Evolutionary conservation across 2,329 filamentous ascomycete species (phyloP).

Genomic region (Diaporthe sp.): DNA sequence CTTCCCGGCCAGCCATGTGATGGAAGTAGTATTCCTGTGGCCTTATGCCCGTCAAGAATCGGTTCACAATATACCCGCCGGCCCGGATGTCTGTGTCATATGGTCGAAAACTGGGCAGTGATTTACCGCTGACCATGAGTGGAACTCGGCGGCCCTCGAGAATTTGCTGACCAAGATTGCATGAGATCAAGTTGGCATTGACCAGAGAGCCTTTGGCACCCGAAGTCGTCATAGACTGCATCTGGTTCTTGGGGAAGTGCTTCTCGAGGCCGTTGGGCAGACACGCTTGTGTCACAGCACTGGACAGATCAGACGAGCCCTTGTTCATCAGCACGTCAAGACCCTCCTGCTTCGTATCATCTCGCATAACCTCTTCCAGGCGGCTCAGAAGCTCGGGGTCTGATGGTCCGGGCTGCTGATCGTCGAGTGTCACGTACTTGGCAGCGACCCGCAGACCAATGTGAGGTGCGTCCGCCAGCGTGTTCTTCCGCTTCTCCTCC

Average conservation of each 20-base stretch:
- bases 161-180: conserved; percentile 96
- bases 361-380: conserved; percentile 89
- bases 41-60: conserved; percentile 97
- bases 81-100: conserved; percentile 91
- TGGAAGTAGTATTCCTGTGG: conserved; percentile 99
- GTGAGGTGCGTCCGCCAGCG: conserved; percentile 74
- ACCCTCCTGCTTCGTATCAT: conserved; percentile 90
- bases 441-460: conserved; percentile 85
- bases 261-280: conserved; percentile 88
- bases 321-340: conserved; percentile 90
- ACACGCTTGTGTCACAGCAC: conserved; percentile 81
- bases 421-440: conserved; percentile 87
- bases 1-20: conserved; percentile 98
- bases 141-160: conserved; percentile 95
- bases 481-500: conserved; percentile 77
- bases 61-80: conserved; percentile 92
- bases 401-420: conserved; percentile 70
- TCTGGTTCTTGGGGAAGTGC: conserved; percentile 95
- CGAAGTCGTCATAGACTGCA: conserved; percentile 98
- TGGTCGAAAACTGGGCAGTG: conserved; percentile 91
- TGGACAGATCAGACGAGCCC: conserved; percentile 77
- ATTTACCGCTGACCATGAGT: conserved; percentile 97
- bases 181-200: conserved; percentile 97
- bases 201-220: conserved; percentile 94
- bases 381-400: conserved; percentile 81